Evolutionary conservation across 1,139 yeast species (phyloP).

Genomic region (Pichia sp.): DNA sequence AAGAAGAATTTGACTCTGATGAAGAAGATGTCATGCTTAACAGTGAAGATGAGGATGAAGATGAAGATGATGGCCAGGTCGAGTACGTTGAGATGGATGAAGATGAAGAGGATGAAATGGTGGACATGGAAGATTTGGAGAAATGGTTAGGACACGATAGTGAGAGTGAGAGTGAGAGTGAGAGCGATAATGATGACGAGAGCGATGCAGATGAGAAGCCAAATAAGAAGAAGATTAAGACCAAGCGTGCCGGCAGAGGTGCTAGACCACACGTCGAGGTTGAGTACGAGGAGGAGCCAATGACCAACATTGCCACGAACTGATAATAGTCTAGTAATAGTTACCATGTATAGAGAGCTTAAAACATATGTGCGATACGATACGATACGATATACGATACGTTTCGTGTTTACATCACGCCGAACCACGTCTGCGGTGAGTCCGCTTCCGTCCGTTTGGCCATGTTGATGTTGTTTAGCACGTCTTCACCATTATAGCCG

Average conservation of each 20-base stretch:
- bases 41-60: conserved; percentile 43
- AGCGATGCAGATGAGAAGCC: conserved; percentile 30
- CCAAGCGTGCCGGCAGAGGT: conserved; percentile 34
- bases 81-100: conserved; percentile 75
- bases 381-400: too few species aligned
- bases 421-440: too few species aligned
- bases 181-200: conserved; percentile 21
- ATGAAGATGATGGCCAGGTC: conserved; percentile 64
- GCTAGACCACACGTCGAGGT: conserved; percentile 70
- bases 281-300: conserved; percentile 57
- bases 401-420: too few species aligned
- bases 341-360: too few species aligned
- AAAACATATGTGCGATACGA: too few species aligned
- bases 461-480: too few species aligned
- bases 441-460: too few species aligned
- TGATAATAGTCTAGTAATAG: too few species aligned
- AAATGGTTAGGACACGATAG: conserved; percentile 66
- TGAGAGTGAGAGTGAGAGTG: conserved; percentile 30
- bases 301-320: conserved; percentile 23
- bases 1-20: conserved; percentile 18
- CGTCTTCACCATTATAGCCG: conserved; percentile 10
- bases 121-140: conserved; percentile 86
- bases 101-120: conserved; percentile 76
- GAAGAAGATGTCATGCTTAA: conserved; percentile 29
- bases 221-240: conserved; percentile 21